Percentiles rank a stretch among this genome's conserved stretches.
phyloP scores from a whole-genome alignment of 164 flowering plant genomes.

The Magnolia officinalis region DNA sequence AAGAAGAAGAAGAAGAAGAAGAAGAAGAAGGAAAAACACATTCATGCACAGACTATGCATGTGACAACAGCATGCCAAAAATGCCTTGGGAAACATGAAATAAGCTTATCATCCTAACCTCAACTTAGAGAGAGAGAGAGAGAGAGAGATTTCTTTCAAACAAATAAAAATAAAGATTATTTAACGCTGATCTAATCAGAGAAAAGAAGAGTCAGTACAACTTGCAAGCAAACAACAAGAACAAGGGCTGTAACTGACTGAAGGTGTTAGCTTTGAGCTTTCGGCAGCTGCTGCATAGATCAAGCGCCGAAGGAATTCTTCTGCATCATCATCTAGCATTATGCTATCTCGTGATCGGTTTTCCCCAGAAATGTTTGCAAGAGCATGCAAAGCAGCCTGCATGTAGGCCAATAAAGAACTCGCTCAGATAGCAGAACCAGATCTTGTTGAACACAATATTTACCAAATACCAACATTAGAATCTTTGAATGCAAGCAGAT shows the following conservation, averaged over 20 bases:
- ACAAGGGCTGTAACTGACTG: conserved; percentile 39
- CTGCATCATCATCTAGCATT: conserved; percentile 48
- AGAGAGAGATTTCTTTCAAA: no score
- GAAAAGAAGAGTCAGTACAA: not conserved
- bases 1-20: no score
- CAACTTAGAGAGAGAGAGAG: no score
- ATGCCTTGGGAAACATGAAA: no score
- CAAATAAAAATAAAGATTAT: not conserved
- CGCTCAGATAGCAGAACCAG: not conserved
- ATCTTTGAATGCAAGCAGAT: not conserved
- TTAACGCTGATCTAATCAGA: not conserved
- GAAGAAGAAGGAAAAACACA: no score
- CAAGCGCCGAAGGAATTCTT: conserved; percentile 59
- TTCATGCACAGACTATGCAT: no score
- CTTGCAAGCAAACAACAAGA: not conserved
- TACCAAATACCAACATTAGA: not conserved
- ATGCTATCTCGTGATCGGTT: conserved; percentile 35
- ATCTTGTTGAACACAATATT: not conserved
- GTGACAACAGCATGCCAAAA: no score
- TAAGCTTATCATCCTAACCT: no score
- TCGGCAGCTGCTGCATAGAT: conserved; percentile 67
- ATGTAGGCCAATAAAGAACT: conserved; percentile 1
- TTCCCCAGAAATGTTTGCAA: conserved; percentile 77
- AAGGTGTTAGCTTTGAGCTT: conserved; percentile 78
- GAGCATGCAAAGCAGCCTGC: conserved; percentile 93